Evolutionary conservation across 2,329 filamentous ascomycete species (phyloP).

Genomic region (Chaetoscypha palmicola): DNA sequence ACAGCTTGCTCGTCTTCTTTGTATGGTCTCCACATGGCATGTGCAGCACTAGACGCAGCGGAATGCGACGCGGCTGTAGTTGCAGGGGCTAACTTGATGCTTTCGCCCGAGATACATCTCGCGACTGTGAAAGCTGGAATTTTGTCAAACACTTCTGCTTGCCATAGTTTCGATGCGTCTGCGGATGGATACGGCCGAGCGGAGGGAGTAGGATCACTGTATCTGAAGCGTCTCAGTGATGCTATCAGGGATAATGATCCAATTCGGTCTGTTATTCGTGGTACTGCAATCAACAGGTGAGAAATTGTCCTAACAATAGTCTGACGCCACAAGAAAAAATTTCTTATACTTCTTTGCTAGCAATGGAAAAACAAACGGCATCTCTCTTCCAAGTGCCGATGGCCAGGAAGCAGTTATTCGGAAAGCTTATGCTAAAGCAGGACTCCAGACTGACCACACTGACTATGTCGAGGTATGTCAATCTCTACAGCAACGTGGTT

Average conservation of each 20-base stretch:
- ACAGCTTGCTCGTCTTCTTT: slow-evolving; percentile 48
- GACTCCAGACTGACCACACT: slow-evolving; percentile 9
- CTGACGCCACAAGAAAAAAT: background rate
- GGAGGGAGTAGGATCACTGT: slow-evolving; percentile 34
- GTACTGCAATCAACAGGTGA: slow-evolving; percentile 30
- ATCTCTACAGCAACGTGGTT: background rate
- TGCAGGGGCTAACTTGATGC: slow-evolving; percentile 24
- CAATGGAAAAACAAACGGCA: slow-evolving; percentile 38
- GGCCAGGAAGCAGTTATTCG: slow-evolving; percentile 32
- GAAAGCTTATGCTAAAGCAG: slow-evolving; percentile 6
- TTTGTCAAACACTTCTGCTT: slow-evolving; percentile 7
- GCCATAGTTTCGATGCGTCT: slow-evolving; percentile 16
- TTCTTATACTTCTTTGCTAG: slow-evolving; percentile 23
- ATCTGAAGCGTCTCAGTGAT: slow-evolving; percentile 35
- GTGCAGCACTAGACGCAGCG: slow-evolving; percentile 39
- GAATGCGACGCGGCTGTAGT: slow-evolving; percentile 33
- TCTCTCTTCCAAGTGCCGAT: slow-evolving; percentile 38
- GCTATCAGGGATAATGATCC: slow-evolving; percentile 37
- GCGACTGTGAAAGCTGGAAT: slow-evolving; percentile 3
- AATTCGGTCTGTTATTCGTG: slow-evolving; percentile 38
- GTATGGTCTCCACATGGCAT: slow-evolving; percentile 42
- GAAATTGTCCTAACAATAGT: too few species aligned
- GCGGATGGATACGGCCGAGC: slow-evolving; percentile 38
- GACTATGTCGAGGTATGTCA: slow-evolving; percentile 17
- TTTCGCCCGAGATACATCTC: background rate